Conservation (phyloP, 192 early-diverging fungal genomes). For the Coemansia pectinata region DNA sequence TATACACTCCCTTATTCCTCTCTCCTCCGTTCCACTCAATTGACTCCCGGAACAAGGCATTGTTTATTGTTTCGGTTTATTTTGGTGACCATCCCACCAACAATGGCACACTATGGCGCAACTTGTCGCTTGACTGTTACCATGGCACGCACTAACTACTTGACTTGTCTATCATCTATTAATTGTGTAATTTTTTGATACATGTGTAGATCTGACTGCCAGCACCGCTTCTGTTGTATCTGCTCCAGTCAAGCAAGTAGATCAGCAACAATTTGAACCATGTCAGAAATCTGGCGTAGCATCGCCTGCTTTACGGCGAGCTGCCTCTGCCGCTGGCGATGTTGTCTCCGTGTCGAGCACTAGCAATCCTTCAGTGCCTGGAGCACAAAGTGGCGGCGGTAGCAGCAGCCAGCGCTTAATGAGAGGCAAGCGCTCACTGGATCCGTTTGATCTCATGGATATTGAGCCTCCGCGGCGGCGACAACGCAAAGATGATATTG, state of each 20-base stretch:
- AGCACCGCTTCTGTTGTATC: background rate
- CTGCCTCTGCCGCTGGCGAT: slow-evolving; percentile 1
- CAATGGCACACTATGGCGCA: background rate
- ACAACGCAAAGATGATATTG: slow-evolving; percentile 44
- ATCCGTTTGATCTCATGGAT: slow-evolving; percentile 38
- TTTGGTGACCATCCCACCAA: background rate
- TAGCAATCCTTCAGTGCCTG: no score
- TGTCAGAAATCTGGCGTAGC: background rate
- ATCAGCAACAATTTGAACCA: background rate
- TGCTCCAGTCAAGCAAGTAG: background rate
- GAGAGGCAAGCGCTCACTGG: slow-evolving; percentile 29
- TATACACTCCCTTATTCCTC: background rate
- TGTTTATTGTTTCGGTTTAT: background rate
- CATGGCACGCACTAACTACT: background rate
- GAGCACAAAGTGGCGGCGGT: background rate
- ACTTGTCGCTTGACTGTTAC: background rate
- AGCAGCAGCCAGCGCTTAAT: background rate
- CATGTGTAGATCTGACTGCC: background rate
- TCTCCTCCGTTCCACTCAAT: background rate
- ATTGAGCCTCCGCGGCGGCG: slow-evolving; percentile 49
- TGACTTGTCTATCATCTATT: background rate
- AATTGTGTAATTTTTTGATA: background rate
- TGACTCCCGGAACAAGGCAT: background rate
- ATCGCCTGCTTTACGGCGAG: slow-evolving; percentile 1
- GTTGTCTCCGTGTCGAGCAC: background rate